Evolutionary conservation across 1,139 yeast species (phyloP).

Genomic region (Pichiaceae sp.): DNA sequence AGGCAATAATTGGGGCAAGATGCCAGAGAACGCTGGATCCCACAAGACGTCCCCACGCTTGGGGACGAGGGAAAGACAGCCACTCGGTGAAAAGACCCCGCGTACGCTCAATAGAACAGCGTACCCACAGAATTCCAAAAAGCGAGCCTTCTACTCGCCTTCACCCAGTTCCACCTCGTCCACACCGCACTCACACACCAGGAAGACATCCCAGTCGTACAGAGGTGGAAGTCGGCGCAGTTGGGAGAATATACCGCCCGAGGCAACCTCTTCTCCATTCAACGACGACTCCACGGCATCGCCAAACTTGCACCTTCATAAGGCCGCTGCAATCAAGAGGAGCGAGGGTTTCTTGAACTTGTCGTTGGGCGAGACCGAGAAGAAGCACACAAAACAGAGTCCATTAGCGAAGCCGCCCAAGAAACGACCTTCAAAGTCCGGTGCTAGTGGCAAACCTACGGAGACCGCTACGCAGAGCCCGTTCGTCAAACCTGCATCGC

Average conservation of each 20-base stretch:
- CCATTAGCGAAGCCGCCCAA: constrained; percentile 1
- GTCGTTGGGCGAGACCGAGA: constrained; percentile 27
- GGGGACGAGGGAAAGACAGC: background rate
- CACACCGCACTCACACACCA: constrained; percentile 10
- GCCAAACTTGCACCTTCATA: background rate
- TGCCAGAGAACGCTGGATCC: background rate
- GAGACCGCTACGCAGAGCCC: constrained; percentile 23
- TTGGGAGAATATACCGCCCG: background rate
- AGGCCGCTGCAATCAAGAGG: constrained; percentile 26
- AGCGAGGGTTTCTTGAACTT: constrained; percentile 31
- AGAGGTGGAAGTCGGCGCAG: background rate
- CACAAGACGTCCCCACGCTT: background rate
- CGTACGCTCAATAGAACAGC: constrained; percentile 17
- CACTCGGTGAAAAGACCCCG: constrained; percentile 8
- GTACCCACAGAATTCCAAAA: constrained; percentile 19
- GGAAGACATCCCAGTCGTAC: constrained; percentile 3
- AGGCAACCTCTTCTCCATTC: background rate
- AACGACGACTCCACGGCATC: background rate
- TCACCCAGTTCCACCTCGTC: constrained; percentile 7
- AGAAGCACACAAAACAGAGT: constrained; percentile 2
- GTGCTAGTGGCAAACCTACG: constrained; percentile 2
- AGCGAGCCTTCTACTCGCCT: constrained; percentile 21
- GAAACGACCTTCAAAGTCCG: background rate
- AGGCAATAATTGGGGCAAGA: background rate
- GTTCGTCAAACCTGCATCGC: constrained; percentile 33